Base-by-base conservation (phyloP, 2,329 filamentous ascomycete species). In the Neonectria neomacrospora region DNA sequence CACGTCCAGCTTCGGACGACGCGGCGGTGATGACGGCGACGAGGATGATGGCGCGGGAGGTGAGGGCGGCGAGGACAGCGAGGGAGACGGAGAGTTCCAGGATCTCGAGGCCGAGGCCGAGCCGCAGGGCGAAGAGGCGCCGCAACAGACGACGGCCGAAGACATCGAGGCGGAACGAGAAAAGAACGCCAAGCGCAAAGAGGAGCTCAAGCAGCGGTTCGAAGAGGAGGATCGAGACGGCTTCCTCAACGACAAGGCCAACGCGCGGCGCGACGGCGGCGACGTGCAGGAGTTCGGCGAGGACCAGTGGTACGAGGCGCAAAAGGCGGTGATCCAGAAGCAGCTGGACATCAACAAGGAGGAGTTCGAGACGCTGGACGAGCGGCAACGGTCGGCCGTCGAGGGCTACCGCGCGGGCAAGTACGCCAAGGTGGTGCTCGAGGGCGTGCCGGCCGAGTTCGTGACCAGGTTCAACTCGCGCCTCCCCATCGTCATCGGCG, bases 171-270 rank as follows among this genome's bases (percentile, higher is more conserved):
- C 90, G 3, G 96, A 99, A 80, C 91, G 96, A 70, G 93, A 93
- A 71, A 91, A 88, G 78, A 99, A 99, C 73, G 96, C 96, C 2
- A 88, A 90, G 68, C 87, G 92, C 68, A 99, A 99, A 79, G 96
- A 97, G 79, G 96, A 99, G 77, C 87, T 99, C 56, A 96, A 93
- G 76, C 83, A 96, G 55, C 89, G 96, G 1, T 99, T 99, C 75
- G 96, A 99, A 75, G 94, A 98, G 78, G 96, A 99, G 82, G 96
- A 99, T 75, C 88, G 93, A n/a, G 96, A 99, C 76, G 96, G 96
- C 0, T 94, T 97, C 76, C 89, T 92, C 73, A 96, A 96, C 74
- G 93, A 96, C 79, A 96, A 96, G 75, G 90, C 92, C 28, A 88
- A 90, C 54, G 91, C 91, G 11, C 86, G 91, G 37, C 84, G 88